phyloP scores from a whole-genome alignment of 2,329 filamentous ascomycete genomes.

The Colletotrichum sp. region DNA sequence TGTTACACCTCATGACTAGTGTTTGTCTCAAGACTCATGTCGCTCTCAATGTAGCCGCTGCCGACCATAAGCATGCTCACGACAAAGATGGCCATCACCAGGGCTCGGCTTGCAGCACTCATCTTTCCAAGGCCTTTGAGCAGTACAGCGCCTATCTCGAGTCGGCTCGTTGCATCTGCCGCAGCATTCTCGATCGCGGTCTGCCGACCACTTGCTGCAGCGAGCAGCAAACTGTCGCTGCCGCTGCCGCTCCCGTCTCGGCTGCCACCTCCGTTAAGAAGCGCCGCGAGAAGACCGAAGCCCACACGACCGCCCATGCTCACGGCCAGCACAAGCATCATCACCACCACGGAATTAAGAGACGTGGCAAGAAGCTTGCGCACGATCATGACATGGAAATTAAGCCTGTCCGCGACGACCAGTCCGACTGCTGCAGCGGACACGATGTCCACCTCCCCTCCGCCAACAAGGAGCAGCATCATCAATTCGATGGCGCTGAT shows the following conservation, averaged over 20 bases:
- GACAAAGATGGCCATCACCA: conserved; percentile 29
- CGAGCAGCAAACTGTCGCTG: neutral
- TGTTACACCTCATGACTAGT: neutral
- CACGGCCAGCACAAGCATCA: conserved; percentile 23
- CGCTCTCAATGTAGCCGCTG: conserved; percentile 8
- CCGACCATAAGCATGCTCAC: conserved; percentile 29
- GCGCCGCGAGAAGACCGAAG: neutral
- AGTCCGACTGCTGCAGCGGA: conserved; percentile 10
- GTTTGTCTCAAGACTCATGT: neutral
- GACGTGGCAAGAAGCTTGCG: conserved; percentile 20
- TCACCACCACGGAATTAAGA: conserved; percentile 24
- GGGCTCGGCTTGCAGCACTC: conserved; percentile 32
- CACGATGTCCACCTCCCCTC: neutral
- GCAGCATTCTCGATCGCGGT: conserved; percentile 33
- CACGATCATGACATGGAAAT: conserved; percentile 11
- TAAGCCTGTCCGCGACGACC: neutral
- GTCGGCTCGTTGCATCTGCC: conserved; percentile 41
- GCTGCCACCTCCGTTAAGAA: neutral
- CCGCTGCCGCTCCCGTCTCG: neutral
- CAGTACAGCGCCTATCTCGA: conserved; percentile 40
- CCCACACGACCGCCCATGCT: conserved; percentile 9
- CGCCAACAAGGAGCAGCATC: neutral
- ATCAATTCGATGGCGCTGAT: conserved; percentile 13
- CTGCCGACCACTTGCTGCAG: conserved; percentile 31
- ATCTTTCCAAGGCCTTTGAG: conserved; percentile 36